Base-by-base conservation (phyloP, 1,284 basidiomycete genomes). In the Irpex sp. region DNA sequence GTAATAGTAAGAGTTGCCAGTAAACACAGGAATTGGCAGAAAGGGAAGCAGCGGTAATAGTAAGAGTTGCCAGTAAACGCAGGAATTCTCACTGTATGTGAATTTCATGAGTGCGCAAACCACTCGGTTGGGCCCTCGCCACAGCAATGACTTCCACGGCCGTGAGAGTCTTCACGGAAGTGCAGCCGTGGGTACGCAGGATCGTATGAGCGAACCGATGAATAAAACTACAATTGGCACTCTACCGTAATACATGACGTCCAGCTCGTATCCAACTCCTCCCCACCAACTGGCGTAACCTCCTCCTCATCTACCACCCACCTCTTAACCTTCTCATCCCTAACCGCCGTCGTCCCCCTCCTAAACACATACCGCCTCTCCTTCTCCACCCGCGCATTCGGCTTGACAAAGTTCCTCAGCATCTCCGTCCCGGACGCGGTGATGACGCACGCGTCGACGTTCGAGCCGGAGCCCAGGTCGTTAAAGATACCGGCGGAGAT, bases 401-500 rank as follows among this genome's bases (percentile, higher is more conserved):
- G 96, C 81, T 83, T 95, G 78, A 92, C 85, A 76, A 93, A 89
- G 79, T 97, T 94, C 70, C 97, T 84, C 67, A 97, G 78, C 89
- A 90, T 95, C 75, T 95, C 93, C 0, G 94, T 95, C 68, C 88
- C 80, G 60, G 81, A 77, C 60, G 89, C 87, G 8, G 92, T 94
- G 77, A 99, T 97, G 65, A 99, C 86, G 74, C 95, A 97, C 0
- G 96, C 96, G 75, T 99, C 97, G 69, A 99, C 89, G 74, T 99
- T 99, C 19, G 93, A 95, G 59, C 97, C 97, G 0, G 95, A 97
- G 7, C 97, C 97, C 50, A 99, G 84, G 81, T 99, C 97, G 81
- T 99, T 99, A 84, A 98, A 99, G 74, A 99, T 97, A 85, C 97
- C 97, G 1, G 94, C 92, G 55, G 90, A 89, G 72, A 99, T 90